Evolutionary conservation across 1,284 basidiomycete species (phyloP), one percentile per base, ranked within the genome.

Genomic region (Heterobasidion occidentale): DNA sequence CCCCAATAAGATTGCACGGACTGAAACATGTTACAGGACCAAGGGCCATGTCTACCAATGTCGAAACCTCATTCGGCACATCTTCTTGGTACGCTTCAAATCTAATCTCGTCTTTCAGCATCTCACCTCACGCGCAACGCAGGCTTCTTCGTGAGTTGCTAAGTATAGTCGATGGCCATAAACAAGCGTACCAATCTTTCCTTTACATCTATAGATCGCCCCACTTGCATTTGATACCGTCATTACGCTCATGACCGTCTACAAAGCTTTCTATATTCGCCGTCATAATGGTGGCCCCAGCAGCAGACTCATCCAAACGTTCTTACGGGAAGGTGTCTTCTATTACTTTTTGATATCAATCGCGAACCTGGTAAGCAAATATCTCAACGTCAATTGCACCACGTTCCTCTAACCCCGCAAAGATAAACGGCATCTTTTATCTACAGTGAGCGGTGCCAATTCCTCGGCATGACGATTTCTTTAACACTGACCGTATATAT

Each of bases 321-420:
- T 90, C 70, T 73, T 90, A 62, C 85, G 86, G 52, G 88, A 90
- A 76, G 88, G 88, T 59, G 80, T 90, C 58, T 90, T 89, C 67
- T 90, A 90, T 65, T 90, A 89, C 65, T 77, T 90, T 58, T 69
- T 90, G 61, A 90, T 90, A 64, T 89, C 88, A 14, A 80, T 89
- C 55, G 88, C 88, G 53, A 90, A 90, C 70, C 70, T 90, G 64
- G 77, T 79, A 55, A 46, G 69, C 19, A 62, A 2, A 47, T 3
- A 44, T n/a, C 7, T 5, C 46, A 36, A 36, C 36, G 8, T 51
- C 35, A 34, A 17, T 53, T 15, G 51, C 54, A 35, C 27, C 46
- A 60, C 58, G 36, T 35, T 52, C 20, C 49, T 19, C 5, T 27
- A 52, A 8, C 12, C 46, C 44, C 9, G 33, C 20, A 44, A 57